Evolutionary conservation across 768 basidiomycete genomes (phyloP), one percentile per base, ranked within the genome.

Genomic region (Mycena crocata): DNA sequence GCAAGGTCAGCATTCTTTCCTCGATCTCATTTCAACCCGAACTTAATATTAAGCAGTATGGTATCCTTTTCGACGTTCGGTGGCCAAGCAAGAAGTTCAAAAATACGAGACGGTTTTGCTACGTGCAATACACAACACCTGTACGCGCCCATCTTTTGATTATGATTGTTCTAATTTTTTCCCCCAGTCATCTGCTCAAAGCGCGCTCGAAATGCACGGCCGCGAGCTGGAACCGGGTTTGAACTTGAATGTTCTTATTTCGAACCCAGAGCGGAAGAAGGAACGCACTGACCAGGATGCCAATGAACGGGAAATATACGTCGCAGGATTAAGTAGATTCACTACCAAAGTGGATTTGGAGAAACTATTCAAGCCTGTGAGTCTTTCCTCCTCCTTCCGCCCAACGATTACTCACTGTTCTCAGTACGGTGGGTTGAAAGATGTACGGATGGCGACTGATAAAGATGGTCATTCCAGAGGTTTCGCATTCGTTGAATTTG

Each of bases 51-150:
- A 39, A 28, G 1, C 61, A 98, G 95, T 96, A 93, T 78, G 98
- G 98, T 13, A 87, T 85, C 6, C 86, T 99, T 58, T 93, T 99
- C 66, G 96, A 99, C 69, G 93, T 95, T 21, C 92, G 98, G 34
- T 99, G 97, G 97, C 98, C 98, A 7, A 96, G 95, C 79, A 96
- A 96, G 75, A 98, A 98, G 75, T 96, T 95, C 84, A 97, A 96
- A 79, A 89, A 82, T 62, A 92, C 93, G 2, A 83, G 98, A 37
- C 86, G 98, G 45, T 99, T 99, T 77, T 96, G 94, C 73, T 99
- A 99, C 76, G 84, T 99, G 1, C 98, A 99, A 67, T 98, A 88
- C 75, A 91, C 90, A 2, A 89, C 89, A 23, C 93, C 94, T 0
- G 96, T 95, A 62, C 56, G 92, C 82, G 10, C n/a, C n/a, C 45